A percentile compares a stretch with the other conserved stretches of the same genome.
phyloP scores from a whole-genome alignment of 352 stramenopile species.

The Stramenopiles sp. region DNA sequence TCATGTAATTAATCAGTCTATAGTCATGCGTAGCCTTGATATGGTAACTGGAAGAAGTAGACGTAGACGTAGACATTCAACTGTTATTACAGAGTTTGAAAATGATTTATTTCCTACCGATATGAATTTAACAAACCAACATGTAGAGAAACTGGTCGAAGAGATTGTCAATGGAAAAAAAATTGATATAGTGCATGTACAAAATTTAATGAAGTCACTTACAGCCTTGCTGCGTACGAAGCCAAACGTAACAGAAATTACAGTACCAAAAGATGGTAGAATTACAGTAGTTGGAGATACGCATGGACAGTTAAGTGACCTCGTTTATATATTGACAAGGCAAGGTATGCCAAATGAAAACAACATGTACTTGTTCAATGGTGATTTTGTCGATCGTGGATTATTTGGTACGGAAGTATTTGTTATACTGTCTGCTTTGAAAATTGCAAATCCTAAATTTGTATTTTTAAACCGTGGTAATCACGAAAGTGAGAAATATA shows the following conservation, averaged over 20 bases:
- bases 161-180: not conserved
- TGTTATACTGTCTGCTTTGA: not conserved
- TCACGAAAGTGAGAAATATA: slow-evolving; percentile 7
- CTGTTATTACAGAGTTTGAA: not conserved
- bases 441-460: not conserved
- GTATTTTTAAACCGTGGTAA: slow-evolving; percentile 4
- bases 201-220: not conserved
- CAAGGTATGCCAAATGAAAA: not conserved
- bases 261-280: not conserved
- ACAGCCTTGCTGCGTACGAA: not conserved
- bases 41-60: not conserved
- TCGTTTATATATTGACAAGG: not conserved
- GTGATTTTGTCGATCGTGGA: slow-evolving; percentile 1
- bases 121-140: not conserved
- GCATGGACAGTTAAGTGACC: not conserved
- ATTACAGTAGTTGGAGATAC: slow-evolving; percentile 1
- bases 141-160: not conserved
- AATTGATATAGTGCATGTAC: not conserved
- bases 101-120: not conserved
- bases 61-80: not conserved
- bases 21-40: not conserved
- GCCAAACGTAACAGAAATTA: not conserved
- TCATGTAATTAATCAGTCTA: slow-evolving; percentile 8
- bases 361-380: slow-evolving; percentile 8
- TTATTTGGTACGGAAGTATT: not conserved